phyloP scores from a whole-genome alignment of 2,329 filamentous ascomycete species.

The Pseudocercospora ulei region DNA sequence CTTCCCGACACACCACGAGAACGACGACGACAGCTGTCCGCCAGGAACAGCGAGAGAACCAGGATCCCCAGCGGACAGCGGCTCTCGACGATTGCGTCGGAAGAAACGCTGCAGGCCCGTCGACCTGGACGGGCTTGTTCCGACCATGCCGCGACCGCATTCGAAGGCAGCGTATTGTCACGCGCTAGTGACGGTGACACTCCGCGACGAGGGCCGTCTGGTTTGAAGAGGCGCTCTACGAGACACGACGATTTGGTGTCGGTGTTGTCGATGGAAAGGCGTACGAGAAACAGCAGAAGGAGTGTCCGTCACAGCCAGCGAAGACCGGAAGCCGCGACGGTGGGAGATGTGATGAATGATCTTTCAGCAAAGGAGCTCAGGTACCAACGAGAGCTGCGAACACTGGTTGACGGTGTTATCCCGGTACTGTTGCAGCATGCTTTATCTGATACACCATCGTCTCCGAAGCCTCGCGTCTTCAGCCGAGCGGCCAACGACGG shows the following conservation, averaged over 20 bases:
- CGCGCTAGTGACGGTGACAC: constrained; percentile 28
- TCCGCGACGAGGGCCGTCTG: constrained; percentile 33
- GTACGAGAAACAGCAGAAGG: constrained; percentile 63
- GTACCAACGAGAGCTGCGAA: constrained; percentile 84
- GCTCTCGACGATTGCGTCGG: constrained; percentile 51
- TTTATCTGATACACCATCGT: constrained; percentile 58
- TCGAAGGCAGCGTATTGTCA: constrained; percentile 25
- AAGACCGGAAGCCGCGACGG: constrained; percentile 55
- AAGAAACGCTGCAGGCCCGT: constrained; percentile 42
- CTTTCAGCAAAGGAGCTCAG: constrained; percentile 74
- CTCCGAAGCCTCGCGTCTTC: constrained; percentile 24
- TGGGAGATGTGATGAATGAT: constrained; percentile 67
- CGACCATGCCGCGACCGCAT: constrained; percentile 27
- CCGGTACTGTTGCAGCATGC: constrained; percentile 82
- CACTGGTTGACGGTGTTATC: constrained; percentile 87
- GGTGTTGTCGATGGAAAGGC: constrained; percentile 65
- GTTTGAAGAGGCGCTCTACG: constrained; percentile 57
- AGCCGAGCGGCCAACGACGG: constrained; percentile 43
- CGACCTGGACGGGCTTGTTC: constrained; percentile 26
- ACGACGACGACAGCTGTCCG: constrained; percentile 13
- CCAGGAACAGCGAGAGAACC: constrained; percentile 12
- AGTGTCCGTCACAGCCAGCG: constrained; percentile 67
- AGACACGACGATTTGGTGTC: constrained; percentile 93
- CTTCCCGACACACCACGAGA: constrained; percentile 12
- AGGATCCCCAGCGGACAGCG: constrained; percentile 44